Evolutionary conservation across 1,284 basidiomycete species (phyloP), one percentile per base, ranked within the genome.

Genomic region (Cryptococcus amylolentus): DNA sequence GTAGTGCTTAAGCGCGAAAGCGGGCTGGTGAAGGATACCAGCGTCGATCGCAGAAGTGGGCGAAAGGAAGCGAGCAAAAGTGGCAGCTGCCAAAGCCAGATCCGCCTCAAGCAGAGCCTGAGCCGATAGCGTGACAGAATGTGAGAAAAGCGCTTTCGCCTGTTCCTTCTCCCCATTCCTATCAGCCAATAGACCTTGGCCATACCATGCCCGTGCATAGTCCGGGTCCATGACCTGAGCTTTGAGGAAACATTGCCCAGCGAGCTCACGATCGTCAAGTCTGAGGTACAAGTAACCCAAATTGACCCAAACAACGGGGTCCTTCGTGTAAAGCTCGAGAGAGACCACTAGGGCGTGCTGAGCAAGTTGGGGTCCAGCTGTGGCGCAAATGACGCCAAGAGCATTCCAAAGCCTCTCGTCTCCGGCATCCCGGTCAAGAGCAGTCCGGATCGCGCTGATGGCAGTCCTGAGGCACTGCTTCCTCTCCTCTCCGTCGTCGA

Each of bases 321-420:
- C 87, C 88, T 90, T 92, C 1, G 81, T 75, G 66, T 94, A 86
- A 49, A 89, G 80, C 67, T 98, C 94, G 52, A 98, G 78, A 7
- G 94, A 89, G 51, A 85, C 88, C 68, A 98, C 86, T 65, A 91
- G 97, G 8, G 91, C 88, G 78, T 98, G 94, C 73, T 98, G 96
- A 5, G 91, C 87, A 7, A 77, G 62, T 51, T 75, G 69, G 5
- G 63, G 54, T 8, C 76, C 75, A 4, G 63, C 73, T 3, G 61
- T 55, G 1, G 61, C 62, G 31, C 68, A 68, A 9, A 78, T 67
- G 1, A 75, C 73, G 40, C 71, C 76, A 20, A 78, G 59, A 5
- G 76, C 76, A 62, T 85, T 83, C 96, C 96, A 99, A 65, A 89
- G 89, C 2, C 78, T 68, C 54, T 87, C 83, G 65, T 90, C 90